Base-by-base conservation (phyloP, 2,329 filamentous ascomycete genomes). In the Penicillium sp. region DNA sequence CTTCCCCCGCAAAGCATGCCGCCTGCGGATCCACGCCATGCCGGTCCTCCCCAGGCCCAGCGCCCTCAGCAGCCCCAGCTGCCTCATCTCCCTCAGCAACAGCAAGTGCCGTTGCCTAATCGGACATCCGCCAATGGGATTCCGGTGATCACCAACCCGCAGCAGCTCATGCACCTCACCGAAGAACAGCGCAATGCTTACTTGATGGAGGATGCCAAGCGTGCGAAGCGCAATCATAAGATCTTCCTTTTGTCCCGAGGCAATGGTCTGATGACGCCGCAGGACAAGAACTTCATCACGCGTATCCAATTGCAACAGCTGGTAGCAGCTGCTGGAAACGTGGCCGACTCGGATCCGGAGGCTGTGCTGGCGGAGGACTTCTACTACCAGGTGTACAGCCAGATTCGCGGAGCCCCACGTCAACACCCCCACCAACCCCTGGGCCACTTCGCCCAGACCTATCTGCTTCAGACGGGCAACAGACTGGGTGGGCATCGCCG, bases 251-350 rank as follows among this genome's bases (percentile, higher is more conserved):
- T 96, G 45, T 95, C 89, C 19, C 90, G 89, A 72, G 90, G 95
- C 63, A 99, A 99, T 64, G 93, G 93, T 19, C 75, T 99, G 53
- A 99, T 99, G 93, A 99, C 93, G 3, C 93, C 93, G 0, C 92
- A 97, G 66, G 93, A 99, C 73, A 99, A 99, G 78, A 99, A 96
- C 68, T 99, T 97, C 72, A 95, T 99, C 59, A 97, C 93, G 4
- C 85, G 93, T 14, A 99, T 99, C 57, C 93, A 99, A 69, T 79
- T 99, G 44, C 93, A 99, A 73, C 93, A 99, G 68, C 80, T 99
- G 30, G 89, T 99, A 46, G 85, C 92, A 10, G 91, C 93, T 8
- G 95, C 90, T 19, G 92, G 92, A 9, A 93, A 90, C 62, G 81
- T 90, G 3, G 86, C 86, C 45, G 90, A 95, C 54, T 80, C 85